phyloP scores from a whole-genome alignment of 2,329 filamentous ascomycete genomes.

The Ophiostoma piceae region DNA sequence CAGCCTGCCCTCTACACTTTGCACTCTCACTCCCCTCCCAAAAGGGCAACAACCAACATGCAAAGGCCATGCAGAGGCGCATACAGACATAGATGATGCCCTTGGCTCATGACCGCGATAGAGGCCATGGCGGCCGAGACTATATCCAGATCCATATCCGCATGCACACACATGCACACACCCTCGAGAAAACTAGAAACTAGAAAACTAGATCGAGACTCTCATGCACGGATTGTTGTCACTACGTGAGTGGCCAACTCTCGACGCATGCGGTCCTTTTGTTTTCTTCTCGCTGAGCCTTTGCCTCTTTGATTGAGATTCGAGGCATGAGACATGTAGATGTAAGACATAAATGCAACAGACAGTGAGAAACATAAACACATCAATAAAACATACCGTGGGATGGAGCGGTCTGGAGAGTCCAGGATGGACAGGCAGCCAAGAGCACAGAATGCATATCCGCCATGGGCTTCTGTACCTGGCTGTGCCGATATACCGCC shows the following conservation, averaged over 20 bases:
- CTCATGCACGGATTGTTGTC: conserved; percentile 37
- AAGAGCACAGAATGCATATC: conserved; percentile 91
- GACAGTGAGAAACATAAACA: background rate
- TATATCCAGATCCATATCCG: conserved; percentile 14
- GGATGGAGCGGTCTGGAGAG: conserved; percentile 67
- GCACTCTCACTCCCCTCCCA: background rate
- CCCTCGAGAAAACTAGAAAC: conserved; percentile 22
- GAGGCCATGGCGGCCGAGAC: conserved; percentile 17
- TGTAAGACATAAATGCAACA: background rate
- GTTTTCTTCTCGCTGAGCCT: background rate
- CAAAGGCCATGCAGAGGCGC: background rate
- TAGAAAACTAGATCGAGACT: conserved; percentile 26
- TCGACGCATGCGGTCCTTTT: background rate
- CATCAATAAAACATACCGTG: conserved; percentile 47
- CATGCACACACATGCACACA: conserved; percentile 17
- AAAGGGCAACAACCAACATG: background rate
- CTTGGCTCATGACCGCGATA: background rate
- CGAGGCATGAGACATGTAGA: conserved; percentile 22
- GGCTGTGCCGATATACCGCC: conserved; percentile 86
- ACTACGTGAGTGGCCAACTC: conserved; percentile 35
- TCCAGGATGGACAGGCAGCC: conserved; percentile 84
- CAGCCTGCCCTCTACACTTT: too few relatives aligned
- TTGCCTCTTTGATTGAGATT: background rate
- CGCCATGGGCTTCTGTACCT: conserved; percentile 87
- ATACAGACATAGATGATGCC: background rate